phyloP scores from a whole-genome alignment of 352 stramenopile species.

The Phytophthora capsici region DNA sequence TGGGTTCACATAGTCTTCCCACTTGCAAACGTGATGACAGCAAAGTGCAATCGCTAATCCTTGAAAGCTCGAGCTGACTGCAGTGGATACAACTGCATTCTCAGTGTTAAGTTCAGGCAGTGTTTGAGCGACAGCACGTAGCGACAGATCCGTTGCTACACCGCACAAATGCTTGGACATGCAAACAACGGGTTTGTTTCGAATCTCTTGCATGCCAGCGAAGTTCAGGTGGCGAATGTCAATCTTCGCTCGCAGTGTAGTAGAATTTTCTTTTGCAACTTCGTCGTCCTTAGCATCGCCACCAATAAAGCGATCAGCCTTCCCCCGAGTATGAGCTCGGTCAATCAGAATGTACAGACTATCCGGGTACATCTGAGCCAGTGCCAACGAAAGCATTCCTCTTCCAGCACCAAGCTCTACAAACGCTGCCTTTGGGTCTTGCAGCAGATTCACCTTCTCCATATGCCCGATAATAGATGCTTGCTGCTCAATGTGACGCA shows the following conservation, averaged over 20 bases:
- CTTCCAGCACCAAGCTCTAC: constrained; percentile 79
- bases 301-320: constrained; percentile 78
- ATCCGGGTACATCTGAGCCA: constrained; percentile 66
- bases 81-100: neutral
- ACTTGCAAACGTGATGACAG: constrained; percentile 81
- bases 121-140: constrained; percentile 70
- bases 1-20: constrained; percentile 78
- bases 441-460: constrained; percentile 58
- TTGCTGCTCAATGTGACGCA: constrained; percentile 87
- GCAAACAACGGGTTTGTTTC: constrained; percentile 60
- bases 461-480: constrained; percentile 85
- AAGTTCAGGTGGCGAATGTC: constrained; percentile 88
- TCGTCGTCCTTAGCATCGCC: constrained; percentile 29
- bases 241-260: constrained; percentile 75
- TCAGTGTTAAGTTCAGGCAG: constrained; percentile 28
- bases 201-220: constrained; percentile 61
- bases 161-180: constrained; percentile 90
- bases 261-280: constrained; percentile 29
- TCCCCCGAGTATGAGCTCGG: constrained; percentile 70
- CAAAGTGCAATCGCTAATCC: constrained; percentile 79
- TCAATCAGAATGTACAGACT: constrained; percentile 83
- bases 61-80: constrained; percentile 49
- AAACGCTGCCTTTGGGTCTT: constrained; percentile 51
- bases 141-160: constrained; percentile 81
- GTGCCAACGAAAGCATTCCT: constrained; percentile 80